These are phyloP conservation scores for Diaporthe ampelina DNA, from an alignment of 2,329 filamentous ascomycete genomes.

Conservation along the genomic window DNA sequence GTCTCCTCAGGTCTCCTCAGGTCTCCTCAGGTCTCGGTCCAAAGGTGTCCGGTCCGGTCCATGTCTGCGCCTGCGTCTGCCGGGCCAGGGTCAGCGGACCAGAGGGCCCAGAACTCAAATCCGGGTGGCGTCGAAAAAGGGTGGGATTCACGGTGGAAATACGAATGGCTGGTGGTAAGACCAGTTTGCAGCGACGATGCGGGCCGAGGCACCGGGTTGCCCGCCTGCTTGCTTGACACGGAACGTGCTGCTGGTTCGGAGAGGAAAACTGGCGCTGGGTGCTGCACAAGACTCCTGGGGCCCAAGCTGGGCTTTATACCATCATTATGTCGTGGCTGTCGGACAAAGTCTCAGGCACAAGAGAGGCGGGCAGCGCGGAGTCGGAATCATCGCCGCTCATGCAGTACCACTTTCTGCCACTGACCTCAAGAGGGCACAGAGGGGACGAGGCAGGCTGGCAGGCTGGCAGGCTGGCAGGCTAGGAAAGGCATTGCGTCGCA, in stretches of 20 bases:
- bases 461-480: no score
- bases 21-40: not conserved
- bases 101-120: not conserved
- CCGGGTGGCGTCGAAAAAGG: not conserved
- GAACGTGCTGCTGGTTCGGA: not conserved
- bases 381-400: not conserved
- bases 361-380: constrained; percentile 3
- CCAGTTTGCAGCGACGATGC: not conserved
- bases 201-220: not conserved
- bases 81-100: not conserved
- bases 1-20: not conserved
- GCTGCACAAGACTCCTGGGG: not conserved
- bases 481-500: no score
- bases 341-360: constrained; percentile 9
- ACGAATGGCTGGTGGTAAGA: constrained; percentile 8
- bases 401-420: not conserved
- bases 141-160: constrained; percentile 12
- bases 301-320: constrained; percentile 9
- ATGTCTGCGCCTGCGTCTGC: not conserved
- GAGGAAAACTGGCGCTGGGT: not conserved
- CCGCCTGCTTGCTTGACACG: not conserved
- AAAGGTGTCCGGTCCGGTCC: not conserved
- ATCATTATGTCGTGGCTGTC: constrained; percentile 1
- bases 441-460: no score
- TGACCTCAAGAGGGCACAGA: no score